phyloP scores from a whole-genome alignment of 768 basidiomycete genomes.

The Auricularia heimuer region DNA sequence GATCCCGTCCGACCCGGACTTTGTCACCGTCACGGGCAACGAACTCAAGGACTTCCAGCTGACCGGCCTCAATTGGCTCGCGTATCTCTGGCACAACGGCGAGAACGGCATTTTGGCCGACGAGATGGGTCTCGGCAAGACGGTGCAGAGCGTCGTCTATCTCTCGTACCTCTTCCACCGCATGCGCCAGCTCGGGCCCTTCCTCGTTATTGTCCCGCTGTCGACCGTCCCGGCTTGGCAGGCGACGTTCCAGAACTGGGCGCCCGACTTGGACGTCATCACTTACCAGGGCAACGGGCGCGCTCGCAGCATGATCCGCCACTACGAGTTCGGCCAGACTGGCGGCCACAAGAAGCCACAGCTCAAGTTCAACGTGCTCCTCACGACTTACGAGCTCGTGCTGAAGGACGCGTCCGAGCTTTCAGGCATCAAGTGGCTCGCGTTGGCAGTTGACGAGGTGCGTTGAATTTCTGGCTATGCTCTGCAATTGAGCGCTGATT shows the following conservation, averaged over 20 bases:
- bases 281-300: slow-evolving; percentile 87
- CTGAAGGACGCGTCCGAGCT: slow-evolving; percentile 84
- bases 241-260: slow-evolving; percentile 87
- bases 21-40: slow-evolving; percentile 69
- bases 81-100: slow-evolving; percentile 88
- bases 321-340: slow-evolving; percentile 83
- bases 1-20: slow-evolving; percentile 81
- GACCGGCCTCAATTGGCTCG: slow-evolving; percentile 97
- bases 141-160: slow-evolving; percentile 93
- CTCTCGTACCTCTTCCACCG: slow-evolving; percentile 92
- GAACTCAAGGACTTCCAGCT: slow-evolving; percentile 95
- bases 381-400: slow-evolving; percentile 95
- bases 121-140: slow-evolving; percentile 99
- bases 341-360: slow-evolving; percentile 45
- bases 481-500: slow-evolving; percentile 10
- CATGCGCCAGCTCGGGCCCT: slow-evolving; percentile 88
- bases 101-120: slow-evolving; percentile 97
- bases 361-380: slow-evolving; percentile 90
- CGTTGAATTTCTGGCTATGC: slow-evolving; percentile 14
- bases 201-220: slow-evolving; percentile 93
- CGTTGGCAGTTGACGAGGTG: slow-evolving; percentile 91
- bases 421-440: slow-evolving; percentile 94
- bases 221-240: slow-evolving; percentile 99
- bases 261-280: slow-evolving; percentile 93
- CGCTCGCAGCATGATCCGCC: slow-evolving; percentile 84